Base-by-base conservation (phyloP, 495 filamentous ascomycete species). In the Diplogelasinospora grovesii region DNA sequence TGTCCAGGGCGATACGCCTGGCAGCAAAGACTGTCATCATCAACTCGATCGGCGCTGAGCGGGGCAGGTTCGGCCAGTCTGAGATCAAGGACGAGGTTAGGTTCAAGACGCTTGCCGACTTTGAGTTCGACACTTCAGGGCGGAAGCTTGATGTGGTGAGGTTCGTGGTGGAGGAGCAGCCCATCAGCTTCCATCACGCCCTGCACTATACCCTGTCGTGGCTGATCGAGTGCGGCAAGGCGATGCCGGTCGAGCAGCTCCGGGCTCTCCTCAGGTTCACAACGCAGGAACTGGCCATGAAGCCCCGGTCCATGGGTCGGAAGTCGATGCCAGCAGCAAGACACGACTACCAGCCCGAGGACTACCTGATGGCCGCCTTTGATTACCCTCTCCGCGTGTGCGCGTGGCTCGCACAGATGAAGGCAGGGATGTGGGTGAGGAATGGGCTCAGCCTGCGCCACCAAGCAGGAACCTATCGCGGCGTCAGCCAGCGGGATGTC, bases 131-230 rank as follows among this genome's bases (percentile, higher is more conserved):
- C 47, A 60, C 68, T 7, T 63, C 74, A 14, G 54, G 64, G n/a
- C 65, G 60, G n/a, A 59, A 61, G 40, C 73, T 82, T 43, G 74
- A 77, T 11, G 81, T 98, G 0, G 83, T 96, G 19, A 82, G 83
- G 45, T 96, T 92, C 57, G 74, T 82, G 5, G 87, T 97, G 5
- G 89, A 92, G 43, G 79, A 79, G 45, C 81, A 92, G 48, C 81
- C 85, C 0, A 92, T 97, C 60, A 97, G 93, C 61, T 97, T 99
- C 70, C 93, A 99, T 53, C 92, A 99, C 59, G 86, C 87, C 6
- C 70, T 99, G 23, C 92, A 99, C 58, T 97, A 97, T 58, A 93
- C 85, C 0, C 65, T 96, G n/a, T 97, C 93, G 1, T 99, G 92
- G 92, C 68, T 99, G 23, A 78, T 99, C 42, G 92, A 96, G 50